Base-by-base conservation (phyloP, 768 basidiomycete species). In the Mycena vitilis region DNA sequence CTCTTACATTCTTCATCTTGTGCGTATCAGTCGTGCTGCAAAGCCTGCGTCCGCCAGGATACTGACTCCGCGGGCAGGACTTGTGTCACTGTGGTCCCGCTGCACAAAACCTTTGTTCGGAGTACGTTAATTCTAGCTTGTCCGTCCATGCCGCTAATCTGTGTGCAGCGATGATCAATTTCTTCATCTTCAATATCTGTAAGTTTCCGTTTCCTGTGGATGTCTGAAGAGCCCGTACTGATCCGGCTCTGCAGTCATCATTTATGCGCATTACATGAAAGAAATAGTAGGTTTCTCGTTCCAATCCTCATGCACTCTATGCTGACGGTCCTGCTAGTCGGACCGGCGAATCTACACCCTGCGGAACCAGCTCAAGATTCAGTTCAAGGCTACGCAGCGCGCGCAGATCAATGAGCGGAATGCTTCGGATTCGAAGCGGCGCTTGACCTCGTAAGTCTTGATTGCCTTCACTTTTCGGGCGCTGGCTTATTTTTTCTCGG, bases 401-500 rank as follows among this genome's bases (percentile, higher is more conserved):
- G 93, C 93, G 8, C 92, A 94, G 77, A 84, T 93, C 52, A 91
- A 92, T 71, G 93, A 93, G 76, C 83, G 88, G 55, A 88, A 87
- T 65, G 88, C 88, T 78, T 88, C 90, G 7, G 95, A 96, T 71
- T 93, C 92, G 7, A 96, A 96, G 77, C 86, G 91, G 23, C 87
- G 92, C 20, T 82, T 94, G 30, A 94, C 93, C 71, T 90, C 92
- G 91, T 88, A 85, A 81, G 88, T 86, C 70, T n/a, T 76, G 37
- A 77, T 38, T 11, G 34, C 10, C 34, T 34, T 13, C 40, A 40
- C 40, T 23, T 42, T 22, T 20, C 37, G 49, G 9, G 56, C 42
- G 51, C n/a, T 30, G 30, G 0, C 40, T 49, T 18, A 59, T 42
- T 18, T 57, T 38, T 30, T 42, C 37, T 61, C 59, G 52, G 22